These are phyloP conservation scores for Ploettnerulaceae sp. DNA, from an alignment of 2,329 filamentous ascomycete species.

Conservation along the genomic window DNA sequence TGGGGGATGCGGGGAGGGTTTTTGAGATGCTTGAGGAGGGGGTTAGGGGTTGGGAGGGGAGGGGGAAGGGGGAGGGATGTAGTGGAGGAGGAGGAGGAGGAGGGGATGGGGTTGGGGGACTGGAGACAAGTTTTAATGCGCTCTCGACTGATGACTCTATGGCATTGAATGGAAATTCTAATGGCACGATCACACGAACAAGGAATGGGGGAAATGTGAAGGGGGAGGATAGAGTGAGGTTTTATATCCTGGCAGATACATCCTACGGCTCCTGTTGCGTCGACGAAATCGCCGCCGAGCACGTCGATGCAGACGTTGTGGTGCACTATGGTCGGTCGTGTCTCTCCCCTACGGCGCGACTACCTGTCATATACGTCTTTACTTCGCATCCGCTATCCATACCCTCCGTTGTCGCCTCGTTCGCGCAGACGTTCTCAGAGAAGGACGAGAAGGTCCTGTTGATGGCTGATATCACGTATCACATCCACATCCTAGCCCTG, in stretches of 20 bases:
- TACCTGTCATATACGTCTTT: constrained; percentile 89
- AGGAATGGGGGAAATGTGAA: not conserved
- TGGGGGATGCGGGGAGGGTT: constrained; percentile 77
- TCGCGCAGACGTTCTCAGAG: constrained; percentile 60
- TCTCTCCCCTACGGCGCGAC: constrained; percentile 78
- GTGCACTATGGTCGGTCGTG: constrained; percentile 94
- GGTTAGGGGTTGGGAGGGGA: constrained; percentile 32
- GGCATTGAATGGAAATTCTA: not conserved
- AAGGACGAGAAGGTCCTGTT: constrained; percentile 63
- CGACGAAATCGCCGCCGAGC: constrained; percentile 93
- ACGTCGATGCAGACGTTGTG: constrained; percentile 83
- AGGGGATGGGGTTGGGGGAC: not conserved
- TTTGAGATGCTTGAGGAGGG: constrained; percentile 59
- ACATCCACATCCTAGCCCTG: constrained; percentile 64
- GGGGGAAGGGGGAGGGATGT: constrained; percentile 2
- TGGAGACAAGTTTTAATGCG: constrained; percentile 24
- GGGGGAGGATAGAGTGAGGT: constrained; percentile 34
- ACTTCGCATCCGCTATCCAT: constrained; percentile 67
- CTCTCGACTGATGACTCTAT: not conserved
- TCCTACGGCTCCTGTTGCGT: constrained; percentile 97
- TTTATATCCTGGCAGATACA: constrained; percentile 90
- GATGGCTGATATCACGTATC: constrained; percentile 86
- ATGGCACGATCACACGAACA: not conserved
- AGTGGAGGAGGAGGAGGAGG: constrained; percentile 13
- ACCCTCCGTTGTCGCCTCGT: constrained; percentile 50